A percentile compares a stretch with the other conserved stretches of the same genome.
These are phyloP conservation scores for Ocimum tenuiflorum DNA, from an alignment of 257 asterid species.

Conservation along the genomic window DNA sequence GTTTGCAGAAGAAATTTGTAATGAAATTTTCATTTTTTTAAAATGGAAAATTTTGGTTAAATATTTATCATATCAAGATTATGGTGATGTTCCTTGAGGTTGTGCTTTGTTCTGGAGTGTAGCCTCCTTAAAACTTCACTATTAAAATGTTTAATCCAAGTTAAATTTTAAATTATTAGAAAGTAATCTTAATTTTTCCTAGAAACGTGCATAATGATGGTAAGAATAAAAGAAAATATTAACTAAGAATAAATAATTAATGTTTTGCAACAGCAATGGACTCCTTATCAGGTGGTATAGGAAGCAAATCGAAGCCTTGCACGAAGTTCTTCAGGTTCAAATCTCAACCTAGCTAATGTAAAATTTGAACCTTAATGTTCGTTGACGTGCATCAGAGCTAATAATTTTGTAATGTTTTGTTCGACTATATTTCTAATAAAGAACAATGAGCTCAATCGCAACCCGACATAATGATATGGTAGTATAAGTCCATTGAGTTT, in stretches of 20 bases:
- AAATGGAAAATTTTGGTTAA: not conserved
- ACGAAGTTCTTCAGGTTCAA: constrained; percentile 98
- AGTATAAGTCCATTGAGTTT: not conserved
- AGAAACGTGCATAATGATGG: constrained; percentile 20
- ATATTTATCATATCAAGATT: not conserved
- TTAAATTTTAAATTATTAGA: not conserved
- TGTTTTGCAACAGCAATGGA: constrained; percentile 88
- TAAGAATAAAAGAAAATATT: constrained; percentile 30
- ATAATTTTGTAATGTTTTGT: constrained; percentile 8
- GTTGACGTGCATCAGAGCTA: not conserved
- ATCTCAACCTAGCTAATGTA: constrained; percentile 57
- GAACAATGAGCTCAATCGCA: not conserved
- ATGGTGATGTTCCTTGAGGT: not conserved
- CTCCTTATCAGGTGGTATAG: constrained; percentile 85
- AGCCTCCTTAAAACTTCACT: not conserved
- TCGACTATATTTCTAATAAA: not conserved
- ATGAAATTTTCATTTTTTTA: not conserved
- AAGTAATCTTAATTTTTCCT: constrained; percentile 1
- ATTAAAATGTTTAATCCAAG: not conserved
- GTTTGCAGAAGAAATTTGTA: not conserved
- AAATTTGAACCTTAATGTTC: constrained; percentile 18
- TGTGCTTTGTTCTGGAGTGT: not conserved
- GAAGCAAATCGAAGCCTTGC: constrained; percentile 99
- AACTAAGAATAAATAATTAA: constrained; percentile 64
- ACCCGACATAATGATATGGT: not conserved